Percentiles rank a stretch among this genome's conserved stretches.
Conservation (phyloP, 2,329 filamentous ascomycete species). For the Fusarium nurragi region DNA sequence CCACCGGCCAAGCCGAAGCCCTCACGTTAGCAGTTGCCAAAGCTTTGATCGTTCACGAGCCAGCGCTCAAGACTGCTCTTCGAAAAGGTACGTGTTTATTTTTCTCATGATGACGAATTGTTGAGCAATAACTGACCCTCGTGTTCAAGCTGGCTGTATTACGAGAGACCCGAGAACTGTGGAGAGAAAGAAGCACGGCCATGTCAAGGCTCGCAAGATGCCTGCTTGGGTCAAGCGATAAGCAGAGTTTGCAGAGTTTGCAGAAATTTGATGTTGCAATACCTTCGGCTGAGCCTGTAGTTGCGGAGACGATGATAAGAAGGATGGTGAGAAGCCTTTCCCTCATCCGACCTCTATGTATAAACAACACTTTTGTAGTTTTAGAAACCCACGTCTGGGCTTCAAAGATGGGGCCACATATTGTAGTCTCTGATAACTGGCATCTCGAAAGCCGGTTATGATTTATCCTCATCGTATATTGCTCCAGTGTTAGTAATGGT, state of each 20-base stretch:
- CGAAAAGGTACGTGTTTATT: conserved; percentile 77
- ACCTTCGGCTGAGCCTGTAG: conserved; percentile 26
- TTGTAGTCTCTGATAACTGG: conserved; percentile 20
- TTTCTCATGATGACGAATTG: conserved; percentile 10
- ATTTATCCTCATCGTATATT: neutral
- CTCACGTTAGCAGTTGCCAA: conserved; percentile 90
- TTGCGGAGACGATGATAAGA: conserved; percentile 33
- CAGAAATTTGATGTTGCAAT: conserved; percentile 17
- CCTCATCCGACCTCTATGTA: conserved; percentile 37
- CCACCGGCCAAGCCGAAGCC: conserved; percentile 95
- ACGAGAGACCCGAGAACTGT: conserved; percentile 91
- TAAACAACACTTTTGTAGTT: conserved; percentile 44
- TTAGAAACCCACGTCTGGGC: conserved; percentile 37
- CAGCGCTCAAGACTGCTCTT: conserved; percentile 85
- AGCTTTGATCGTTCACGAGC: conserved; percentile 89
- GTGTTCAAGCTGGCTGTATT: conserved; percentile 80
- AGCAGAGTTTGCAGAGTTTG: conserved; percentile 26
- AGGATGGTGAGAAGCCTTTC: conserved; percentile 24
- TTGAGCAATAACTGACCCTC: conserved; percentile 53
- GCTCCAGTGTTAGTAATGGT: neutral
- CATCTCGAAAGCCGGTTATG: conserved; percentile 1
- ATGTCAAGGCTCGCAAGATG: conserved; percentile 97
- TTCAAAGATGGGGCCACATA: conserved; percentile 17
- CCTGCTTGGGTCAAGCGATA: conserved; percentile 95
- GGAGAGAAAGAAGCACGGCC: conserved; percentile 97